Base-by-base conservation (phyloP, 495 filamentous ascomycete genomes). In the Cenococcum geophilum region DNA sequence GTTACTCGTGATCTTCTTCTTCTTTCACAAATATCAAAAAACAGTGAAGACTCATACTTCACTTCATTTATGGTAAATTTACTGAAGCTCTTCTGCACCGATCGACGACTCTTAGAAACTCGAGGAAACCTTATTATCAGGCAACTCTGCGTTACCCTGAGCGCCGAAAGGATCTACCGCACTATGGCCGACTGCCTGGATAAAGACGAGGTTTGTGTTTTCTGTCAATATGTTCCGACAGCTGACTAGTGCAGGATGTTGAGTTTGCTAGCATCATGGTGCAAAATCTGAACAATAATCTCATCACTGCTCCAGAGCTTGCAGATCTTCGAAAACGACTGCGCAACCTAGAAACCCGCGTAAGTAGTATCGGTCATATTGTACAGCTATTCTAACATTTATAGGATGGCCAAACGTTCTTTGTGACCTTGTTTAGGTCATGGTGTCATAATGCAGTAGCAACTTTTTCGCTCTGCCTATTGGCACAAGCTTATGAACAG, bases 241-340 rank as follows among this genome's bases (percentile, higher is more conserved):
- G 23, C 60, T 62, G 16, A 64, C 23, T 25, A 32, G 11, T 56
- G n/a, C 50, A 84, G 77, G 93, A 99, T 70, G 80, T 97, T 35
- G 95, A 97, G 71, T 99, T 99, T 73, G 91, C 95, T 18, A 96
- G 92, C 65, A 99, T 97, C 67, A 99, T 99, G 95, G 91, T 99
- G 25, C 95, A 97, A 70, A 97, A 97, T 72, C 79, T 99, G 48
- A 99, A 99, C 75, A 99, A 99, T 69, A 99, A 97, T 65, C 81
- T 99, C 20, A 97, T 97, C 65, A 99, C 95, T 11, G 95, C 95
- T 0, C 95, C 95, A 0, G 91, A 99, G 70, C 79, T 99, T 35
- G 84, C 89, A 0, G 95, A 96, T 55, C 77, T 99, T 48, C 82
- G 95, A 49, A 96, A 95, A 72, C 80, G 93, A 20, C 78, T 99